Evolutionary conservation across 192 early-diverging fungal genomes (phyloP).

Genomic region (Entomortierella lignicola): DNA sequence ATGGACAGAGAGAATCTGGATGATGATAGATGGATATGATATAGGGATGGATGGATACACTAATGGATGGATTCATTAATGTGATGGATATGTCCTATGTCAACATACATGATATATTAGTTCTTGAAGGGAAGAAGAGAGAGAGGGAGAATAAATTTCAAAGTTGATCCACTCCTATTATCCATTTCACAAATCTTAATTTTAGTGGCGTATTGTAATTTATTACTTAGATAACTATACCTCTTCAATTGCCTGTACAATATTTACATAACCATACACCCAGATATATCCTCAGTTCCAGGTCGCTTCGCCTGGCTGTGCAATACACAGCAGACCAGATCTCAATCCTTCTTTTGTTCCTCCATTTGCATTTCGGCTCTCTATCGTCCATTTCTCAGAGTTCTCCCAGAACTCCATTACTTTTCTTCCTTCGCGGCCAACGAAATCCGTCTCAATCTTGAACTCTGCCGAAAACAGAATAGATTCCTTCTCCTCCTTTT

Average conservation of each 20-base stretch:
- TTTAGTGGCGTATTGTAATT: conserved; percentile 1
- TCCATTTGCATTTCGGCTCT: not conserved
- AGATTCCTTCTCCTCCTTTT: conserved; percentile 14
- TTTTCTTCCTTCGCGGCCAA: not conserved
- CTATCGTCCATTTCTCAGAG: conserved; percentile 18
- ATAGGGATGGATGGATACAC: conserved; percentile 30
- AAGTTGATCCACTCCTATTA: too few relatives aligned
- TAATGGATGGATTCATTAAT: conserved; percentile 47
- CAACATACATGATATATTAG: conserved; percentile 23
- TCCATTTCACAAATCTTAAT: not conserved
- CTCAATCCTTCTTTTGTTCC: conserved; percentile 8
- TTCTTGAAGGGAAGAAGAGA: conserved; percentile 13
- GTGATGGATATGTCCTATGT: not conserved
- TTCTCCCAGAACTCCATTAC: conserved; percentile 24
- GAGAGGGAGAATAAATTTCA: conserved; percentile 6
- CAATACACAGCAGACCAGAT: conserved; percentile 28
- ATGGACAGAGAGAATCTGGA: not conserved
- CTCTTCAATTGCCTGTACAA: too few relatives aligned
- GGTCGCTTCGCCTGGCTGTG: not conserved
- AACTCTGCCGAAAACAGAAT: conserved; percentile 5
- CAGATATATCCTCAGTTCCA: not conserved
- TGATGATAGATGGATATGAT: not conserved
- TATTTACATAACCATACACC: too few relatives aligned
- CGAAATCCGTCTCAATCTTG: not conserved
- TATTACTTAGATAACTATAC: too few relatives aligned